Conservation (phyloP, 2,329 filamentous ascomycete species). For the Penicillium sp. region DNA sequence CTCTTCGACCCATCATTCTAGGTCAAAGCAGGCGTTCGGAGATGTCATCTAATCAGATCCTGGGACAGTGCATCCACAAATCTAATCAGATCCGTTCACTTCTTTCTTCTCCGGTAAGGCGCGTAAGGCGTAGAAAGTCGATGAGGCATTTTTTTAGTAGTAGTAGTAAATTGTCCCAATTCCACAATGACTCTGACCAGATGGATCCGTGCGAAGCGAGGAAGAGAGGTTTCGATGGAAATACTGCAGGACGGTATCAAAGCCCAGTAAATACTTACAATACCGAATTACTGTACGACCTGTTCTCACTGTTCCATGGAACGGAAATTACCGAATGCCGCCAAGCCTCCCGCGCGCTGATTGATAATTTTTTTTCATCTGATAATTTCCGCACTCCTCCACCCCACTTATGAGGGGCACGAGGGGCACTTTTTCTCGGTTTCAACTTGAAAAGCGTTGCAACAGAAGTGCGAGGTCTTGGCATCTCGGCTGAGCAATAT, state of each 20-base stretch:
- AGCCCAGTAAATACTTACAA: not conserved
- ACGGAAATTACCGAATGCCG: not conserved
- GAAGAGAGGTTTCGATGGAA: not conserved
- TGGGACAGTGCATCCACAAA: slow-evolving; percentile 19
- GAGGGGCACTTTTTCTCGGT: not conserved
- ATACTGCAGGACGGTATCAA: not conserved
- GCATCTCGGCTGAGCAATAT: not conserved
- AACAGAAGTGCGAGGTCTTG: not conserved
- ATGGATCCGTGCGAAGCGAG: not conserved
- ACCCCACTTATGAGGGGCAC: not conserved
- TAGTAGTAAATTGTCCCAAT: not conserved
- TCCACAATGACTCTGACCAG: not conserved
- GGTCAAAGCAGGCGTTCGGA: not conserved
- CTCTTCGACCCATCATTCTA: not conserved
- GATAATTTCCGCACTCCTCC: not conserved
- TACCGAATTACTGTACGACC: not conserved
- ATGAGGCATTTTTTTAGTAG: not conserved
- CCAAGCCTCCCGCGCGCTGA: not conserved
- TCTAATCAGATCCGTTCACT: slow-evolving; percentile 29
- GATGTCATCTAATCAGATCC: slow-evolving; percentile 21
- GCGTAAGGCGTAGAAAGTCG: not conserved
- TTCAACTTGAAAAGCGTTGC: too few relatives aligned
- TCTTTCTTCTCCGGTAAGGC: slow-evolving; percentile 17
- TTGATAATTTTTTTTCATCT: slow-evolving; percentile 5
- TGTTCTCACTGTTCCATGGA: not conserved